Evolutionary conservation across 2,329 filamentous ascomycete genomes (phyloP), one percentile per base, ranked within the genome.

Genomic region (Ceratocystiopsis minuta): DNA sequence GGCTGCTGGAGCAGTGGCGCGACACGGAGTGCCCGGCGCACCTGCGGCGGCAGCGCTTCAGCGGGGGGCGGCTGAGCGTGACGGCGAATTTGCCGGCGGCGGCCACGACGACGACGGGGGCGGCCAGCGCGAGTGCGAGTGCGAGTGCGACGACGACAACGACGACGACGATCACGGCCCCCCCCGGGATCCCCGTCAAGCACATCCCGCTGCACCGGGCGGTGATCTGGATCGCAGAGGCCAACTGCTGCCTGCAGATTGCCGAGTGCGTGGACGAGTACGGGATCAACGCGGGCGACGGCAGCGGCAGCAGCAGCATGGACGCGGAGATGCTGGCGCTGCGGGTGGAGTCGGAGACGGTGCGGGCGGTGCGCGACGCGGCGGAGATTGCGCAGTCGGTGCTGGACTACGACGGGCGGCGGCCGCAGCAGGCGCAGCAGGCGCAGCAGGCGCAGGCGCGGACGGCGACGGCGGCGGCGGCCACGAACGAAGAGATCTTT

Each of bases 191-290:
- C 28, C 16, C 15, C 24, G 4, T 16, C 11, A 12, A 12, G 13
- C 37, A 46, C 18, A 31, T 43, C 6, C 38, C 33, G 28, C 44
- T 51, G 13, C 48, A 51, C 37, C 48, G 45, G 6, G 45, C 43
- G 7, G 47, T 49, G 15, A 35, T 51, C 17, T 49, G 44, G 38
- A 37, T 49, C 16, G 34, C 50, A 9, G 47, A 47, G 18, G 20
- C 48, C 44, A 48, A 50, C 41, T 49, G 46, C 45, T 51, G 48
- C 37, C 37, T 50, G 41, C 47, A 50, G 33, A 45, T 51, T 2
- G 47, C 48, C 16, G 43, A 38, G 15, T 49, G 45, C 34, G 45
- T 48, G 1, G 33, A 31, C 32, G 42, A 48, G 37, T 46, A 46
- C 35, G 49, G 49, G 24, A 20, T 51, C 31, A 6, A 16, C 9